phyloP scores from a whole-genome alignment of 768 basidiomycete genomes.

The Cystofilobasidium macerans region DNA sequence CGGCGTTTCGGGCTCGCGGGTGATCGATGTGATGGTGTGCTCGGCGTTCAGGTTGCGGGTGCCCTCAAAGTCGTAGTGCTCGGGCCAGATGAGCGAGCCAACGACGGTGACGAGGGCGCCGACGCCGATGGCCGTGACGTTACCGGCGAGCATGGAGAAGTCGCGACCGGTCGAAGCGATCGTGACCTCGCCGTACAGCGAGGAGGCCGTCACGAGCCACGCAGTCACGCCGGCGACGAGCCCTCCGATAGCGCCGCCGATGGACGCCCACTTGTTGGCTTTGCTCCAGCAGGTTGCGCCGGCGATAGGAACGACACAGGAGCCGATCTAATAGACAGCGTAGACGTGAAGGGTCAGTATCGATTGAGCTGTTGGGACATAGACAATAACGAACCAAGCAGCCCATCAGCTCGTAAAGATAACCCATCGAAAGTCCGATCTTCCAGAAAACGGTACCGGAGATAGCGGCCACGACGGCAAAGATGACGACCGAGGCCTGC shows the following conservation, averaged over 20 bases:
- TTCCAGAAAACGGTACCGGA: constrained; percentile 77
- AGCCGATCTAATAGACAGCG: constrained; percentile 61
- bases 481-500: constrained; percentile 45
- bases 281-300: constrained; percentile 72
- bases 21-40: constrained; percentile 21
- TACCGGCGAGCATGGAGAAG: constrained; percentile 70
- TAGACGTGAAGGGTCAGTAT: constrained; percentile 55
- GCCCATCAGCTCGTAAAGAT: constrained; percentile 16
- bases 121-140: constrained; percentile 70
- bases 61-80: constrained; percentile 65
- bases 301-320: constrained; percentile 76
- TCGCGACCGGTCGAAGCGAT: constrained; percentile 44
- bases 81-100: constrained; percentile 62
- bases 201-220: constrained; percentile 73
- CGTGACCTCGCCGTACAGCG: constrained; percentile 56
- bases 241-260: constrained; percentile 60
- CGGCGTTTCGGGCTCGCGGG: neutral
- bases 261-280: constrained; percentile 75
- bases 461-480: constrained; percentile 54
- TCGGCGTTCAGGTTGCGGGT: constrained; percentile 66
- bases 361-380: neutral
- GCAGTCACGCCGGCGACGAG: constrained; percentile 59
- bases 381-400: neutral
- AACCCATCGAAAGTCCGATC: constrained; percentile 47
- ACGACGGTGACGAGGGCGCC: constrained; percentile 64